These are phyloP conservation scores for Penicillium tannophilum DNA, from an alignment of 495 filamentous ascomycete genomes.

Conservation along the genomic window DNA sequence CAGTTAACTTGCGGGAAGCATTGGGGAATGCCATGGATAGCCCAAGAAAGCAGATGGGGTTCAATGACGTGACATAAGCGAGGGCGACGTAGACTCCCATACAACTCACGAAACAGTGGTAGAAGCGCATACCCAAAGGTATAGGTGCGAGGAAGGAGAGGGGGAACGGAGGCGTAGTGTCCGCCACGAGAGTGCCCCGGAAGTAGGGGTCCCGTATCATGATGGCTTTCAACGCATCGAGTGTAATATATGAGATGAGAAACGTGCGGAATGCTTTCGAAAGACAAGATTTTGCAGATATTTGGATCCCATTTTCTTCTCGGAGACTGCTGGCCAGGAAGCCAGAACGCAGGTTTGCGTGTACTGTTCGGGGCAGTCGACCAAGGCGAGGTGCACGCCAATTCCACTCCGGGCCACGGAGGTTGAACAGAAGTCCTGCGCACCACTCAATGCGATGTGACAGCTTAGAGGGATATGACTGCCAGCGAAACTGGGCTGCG, in stretches of 20 bases:
- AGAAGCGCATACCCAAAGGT: conserved; percentile 43
- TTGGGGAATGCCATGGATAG: conserved; percentile 51
- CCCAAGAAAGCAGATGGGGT: conserved; percentile 57
- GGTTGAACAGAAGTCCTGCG: conserved; percentile 65
- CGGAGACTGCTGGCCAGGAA: conserved; percentile 9
- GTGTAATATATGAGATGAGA: conserved; percentile 56
- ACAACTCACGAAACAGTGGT: conserved; percentile 53
- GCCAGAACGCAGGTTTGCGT: conserved; percentile 38
- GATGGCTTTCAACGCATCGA: conserved; percentile 67
- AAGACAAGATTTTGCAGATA: conserved; percentile 48
- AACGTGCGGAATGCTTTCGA: conserved; percentile 47
- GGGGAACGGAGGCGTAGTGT: conserved; percentile 45
- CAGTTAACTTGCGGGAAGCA: conserved; percentile 33
- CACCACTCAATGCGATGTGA: conserved; percentile 71
- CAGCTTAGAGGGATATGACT: conserved; percentile 67
- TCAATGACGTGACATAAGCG: conserved; percentile 55
- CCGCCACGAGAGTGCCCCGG: conserved; percentile 38
- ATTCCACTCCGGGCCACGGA: conserved; percentile 79
- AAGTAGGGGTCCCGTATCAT: conserved; percentile 81
- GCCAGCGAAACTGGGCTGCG: conserved; percentile 55
- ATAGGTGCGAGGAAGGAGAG: conserved; percentile 41
- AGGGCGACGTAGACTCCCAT: conserved; percentile 56
- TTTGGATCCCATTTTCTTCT: conserved; percentile 7
- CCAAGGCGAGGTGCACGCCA: conserved; percentile 64
- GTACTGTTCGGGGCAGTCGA: conserved; percentile 55